A percentile compares a stretch with the other conserved stretches of the same genome.
Conservation (phyloP, 495 filamentous ascomycete species). For the Astrocystis sublimbata region DNA sequence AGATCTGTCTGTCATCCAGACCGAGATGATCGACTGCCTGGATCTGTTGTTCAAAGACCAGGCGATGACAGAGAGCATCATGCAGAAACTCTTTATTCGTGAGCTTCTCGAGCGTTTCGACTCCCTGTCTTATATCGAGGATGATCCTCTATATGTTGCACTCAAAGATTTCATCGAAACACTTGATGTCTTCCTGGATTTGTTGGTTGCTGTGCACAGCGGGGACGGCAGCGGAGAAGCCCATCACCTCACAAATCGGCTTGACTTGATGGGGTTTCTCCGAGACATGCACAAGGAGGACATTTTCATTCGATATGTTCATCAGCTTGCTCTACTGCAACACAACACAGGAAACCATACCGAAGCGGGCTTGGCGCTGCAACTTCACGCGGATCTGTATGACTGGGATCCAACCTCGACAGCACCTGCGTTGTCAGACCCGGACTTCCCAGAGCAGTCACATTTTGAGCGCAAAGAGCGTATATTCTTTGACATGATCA, state of each 20-base stretch:
- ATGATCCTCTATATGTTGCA: conserved; percentile 75
- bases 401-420: conserved; percentile 77
- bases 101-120: conserved; percentile 85
- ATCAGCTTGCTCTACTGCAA: conserved; percentile 84
- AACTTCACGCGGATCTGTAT: conserved; percentile 90
- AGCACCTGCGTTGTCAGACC: conserved; percentile 70
- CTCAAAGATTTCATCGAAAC: conserved; percentile 77
- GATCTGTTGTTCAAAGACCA: conserved; percentile 90
- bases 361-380: conserved; percentile 87
- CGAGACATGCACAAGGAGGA: conserved; percentile 97
- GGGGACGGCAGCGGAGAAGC: conserved; percentile 69
- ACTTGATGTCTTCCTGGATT: conserved; percentile 86
- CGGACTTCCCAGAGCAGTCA: conserved; percentile 77
- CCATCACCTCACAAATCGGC: conserved; percentile 76
- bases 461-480: conserved; percentile 92
- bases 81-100: conserved; percentile 88
- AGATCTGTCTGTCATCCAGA: conserved; percentile 88
- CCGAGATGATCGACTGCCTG: conserved; percentile 93
- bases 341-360: conserved; percentile 73
- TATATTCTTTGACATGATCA: conserved; percentile 91
- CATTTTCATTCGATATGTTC: conserved; percentile 95
- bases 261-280: conserved; percentile 94
- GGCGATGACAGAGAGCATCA: conserved; percentile 79
- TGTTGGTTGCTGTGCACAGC: conserved; percentile 89
- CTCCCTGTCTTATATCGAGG: conserved; percentile 60